Evolutionary conservation across 139 green algal genomes (phyloP).

Genomic region (Tetradesmus obliquus): DNA sequence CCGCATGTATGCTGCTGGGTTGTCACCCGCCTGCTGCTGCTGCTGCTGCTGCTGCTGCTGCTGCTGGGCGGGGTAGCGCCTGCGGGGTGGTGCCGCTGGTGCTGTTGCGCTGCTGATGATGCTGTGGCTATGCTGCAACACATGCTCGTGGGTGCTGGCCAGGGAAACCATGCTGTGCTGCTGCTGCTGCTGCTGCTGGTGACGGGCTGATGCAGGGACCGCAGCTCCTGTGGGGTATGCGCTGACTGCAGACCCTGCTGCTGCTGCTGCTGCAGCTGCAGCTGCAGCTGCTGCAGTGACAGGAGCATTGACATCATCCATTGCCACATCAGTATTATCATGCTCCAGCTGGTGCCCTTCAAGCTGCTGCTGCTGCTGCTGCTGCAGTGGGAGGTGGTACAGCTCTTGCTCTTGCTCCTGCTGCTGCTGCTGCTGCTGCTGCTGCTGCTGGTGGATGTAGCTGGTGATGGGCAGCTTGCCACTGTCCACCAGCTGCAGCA

Average conservation of each 20-base stretch:
- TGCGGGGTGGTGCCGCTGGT: not conserved
- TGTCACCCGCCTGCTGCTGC: not conserved
- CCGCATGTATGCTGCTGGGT: not conserved
- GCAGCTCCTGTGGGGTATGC: not conserved
- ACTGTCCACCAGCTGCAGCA: not conserved
- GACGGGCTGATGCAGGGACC: not conserved
- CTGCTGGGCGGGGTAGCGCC: not conserved
- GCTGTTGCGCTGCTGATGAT: constrained; percentile 20
- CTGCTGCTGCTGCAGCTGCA: not conserved
- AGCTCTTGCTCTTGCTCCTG: not conserved
- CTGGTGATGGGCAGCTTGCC: not conserved
- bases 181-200: constrained; percentile 22
- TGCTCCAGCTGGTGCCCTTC: not conserved
- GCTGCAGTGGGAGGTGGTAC: not conserved
- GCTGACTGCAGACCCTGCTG: not conserved
- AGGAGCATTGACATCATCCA: not conserved
- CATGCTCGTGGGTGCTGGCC: not conserved
- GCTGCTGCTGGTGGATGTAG: constrained; percentile 10
- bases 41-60: not conserved
- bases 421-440: not conserved
- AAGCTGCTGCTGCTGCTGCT: not conserved
- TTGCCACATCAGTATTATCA: not conserved
- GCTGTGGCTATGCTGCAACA: not conserved
- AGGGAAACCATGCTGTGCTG: not conserved
- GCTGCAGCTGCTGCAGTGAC: not conserved